These are phyloP conservation scores for Auriscalpium orientale DNA, from an alignment of 768 basidiomycete genomes.

Conservation along the genomic window DNA sequence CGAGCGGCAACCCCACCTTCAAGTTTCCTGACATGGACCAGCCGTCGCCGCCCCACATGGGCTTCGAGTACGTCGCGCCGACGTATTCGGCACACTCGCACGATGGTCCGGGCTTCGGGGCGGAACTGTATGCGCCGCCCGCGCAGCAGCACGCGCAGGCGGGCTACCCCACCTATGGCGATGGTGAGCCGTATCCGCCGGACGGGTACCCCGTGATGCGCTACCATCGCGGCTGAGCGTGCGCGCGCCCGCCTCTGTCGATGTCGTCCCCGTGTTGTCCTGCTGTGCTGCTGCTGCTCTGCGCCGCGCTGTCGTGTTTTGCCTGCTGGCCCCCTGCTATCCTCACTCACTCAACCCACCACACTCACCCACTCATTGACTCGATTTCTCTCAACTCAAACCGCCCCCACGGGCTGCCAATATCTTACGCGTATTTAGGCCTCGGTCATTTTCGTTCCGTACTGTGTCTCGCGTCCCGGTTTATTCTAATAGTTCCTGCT, in stretches of 20 bases:
- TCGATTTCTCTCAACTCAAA: not conserved
- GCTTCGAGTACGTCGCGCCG: not conserved
- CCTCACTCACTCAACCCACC: too few species aligned
- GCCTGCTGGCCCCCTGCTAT: too few species aligned
- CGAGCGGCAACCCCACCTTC: not conserved
- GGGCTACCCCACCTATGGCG: not conserved
- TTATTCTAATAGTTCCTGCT: not conserved
- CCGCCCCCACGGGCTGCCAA: not conserved
- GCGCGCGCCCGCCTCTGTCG: not conserved
- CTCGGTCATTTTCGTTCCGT: not conserved
- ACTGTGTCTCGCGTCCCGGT: not conserved
- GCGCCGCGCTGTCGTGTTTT: not conserved
- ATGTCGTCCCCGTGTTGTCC: not conserved
- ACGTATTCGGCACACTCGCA: constrained; percentile 7
- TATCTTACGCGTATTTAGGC: constrained; percentile 16
- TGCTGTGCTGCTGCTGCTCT: not conserved
- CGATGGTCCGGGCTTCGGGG: not conserved
- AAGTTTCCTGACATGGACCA: constrained; percentile 5
- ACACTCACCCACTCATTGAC: constrained; percentile 1
- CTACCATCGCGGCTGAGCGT: not conserved
- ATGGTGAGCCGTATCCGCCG: not conserved
- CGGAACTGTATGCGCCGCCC: not conserved
- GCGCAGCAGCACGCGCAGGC: not conserved
- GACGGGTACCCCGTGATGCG: not conserved
- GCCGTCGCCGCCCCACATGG: not conserved